Evolutionary conservation across 2,329 filamentous ascomycete genomes (phyloP).

Genomic region (Diaporthe vaccinii): DNA sequence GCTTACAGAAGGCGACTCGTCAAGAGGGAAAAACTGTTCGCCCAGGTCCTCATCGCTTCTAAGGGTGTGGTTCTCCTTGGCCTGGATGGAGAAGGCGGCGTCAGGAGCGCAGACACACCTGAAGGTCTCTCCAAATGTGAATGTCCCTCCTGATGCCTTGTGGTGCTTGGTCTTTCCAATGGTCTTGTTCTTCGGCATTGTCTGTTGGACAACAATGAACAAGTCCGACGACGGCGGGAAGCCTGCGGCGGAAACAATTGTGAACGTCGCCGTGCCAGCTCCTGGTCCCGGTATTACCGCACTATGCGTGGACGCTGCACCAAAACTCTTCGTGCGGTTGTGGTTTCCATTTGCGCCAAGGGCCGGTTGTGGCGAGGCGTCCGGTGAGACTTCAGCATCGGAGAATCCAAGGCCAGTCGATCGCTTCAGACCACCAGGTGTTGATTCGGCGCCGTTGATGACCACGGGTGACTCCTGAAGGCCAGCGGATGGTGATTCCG

Average conservation of each 20-base stretch:
- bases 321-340: conserved; percentile 69
- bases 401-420: conserved; percentile 55
- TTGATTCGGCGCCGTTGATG: conserved; percentile 57
- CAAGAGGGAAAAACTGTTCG: conserved; percentile 91
- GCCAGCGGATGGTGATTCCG: conserved; percentile 28
- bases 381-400: conserved; percentile 47
- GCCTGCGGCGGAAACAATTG: conserved; percentile 81
- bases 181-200: conserved; percentile 79
- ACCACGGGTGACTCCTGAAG: conserved; percentile 50
- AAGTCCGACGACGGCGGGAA: conserved; percentile 83
- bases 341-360: conserved; percentile 55
- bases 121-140: conserved; percentile 84
- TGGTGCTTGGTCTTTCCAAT: conserved; percentile 94
- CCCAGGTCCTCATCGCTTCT: conserved; percentile 87
- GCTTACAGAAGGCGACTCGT: conserved; percentile 76
- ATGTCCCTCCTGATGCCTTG: conserved; percentile 76
- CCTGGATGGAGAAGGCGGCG: conserved; percentile 86
- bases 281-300: conserved; percentile 72
- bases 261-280: conserved; percentile 83
- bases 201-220: conserved; percentile 79
- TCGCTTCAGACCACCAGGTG: conserved; percentile 55
- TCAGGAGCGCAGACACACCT: conserved; percentile 84
- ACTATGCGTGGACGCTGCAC: conserved; percentile 76
- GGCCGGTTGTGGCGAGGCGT: conserved; percentile 52
- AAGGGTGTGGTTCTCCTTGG: conserved; percentile 88